Percentiles rank a stretch among this genome's conserved stretches.
phyloP scores from a whole-genome alignment of 495 filamentous ascomycete species.

The Oidiodendron maius region DNA sequence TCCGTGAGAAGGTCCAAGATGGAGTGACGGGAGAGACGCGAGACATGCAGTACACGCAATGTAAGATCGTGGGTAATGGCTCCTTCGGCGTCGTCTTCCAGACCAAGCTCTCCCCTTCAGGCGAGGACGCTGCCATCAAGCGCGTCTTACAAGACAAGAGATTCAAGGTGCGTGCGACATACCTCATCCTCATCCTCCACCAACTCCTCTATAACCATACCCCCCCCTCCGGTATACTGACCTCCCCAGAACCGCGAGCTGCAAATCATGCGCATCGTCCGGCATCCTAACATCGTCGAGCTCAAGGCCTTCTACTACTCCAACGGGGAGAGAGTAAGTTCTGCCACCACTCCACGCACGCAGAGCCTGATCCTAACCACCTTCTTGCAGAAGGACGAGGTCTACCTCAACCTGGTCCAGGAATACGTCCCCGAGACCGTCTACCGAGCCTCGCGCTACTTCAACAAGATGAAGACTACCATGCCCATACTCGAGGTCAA shows the following conservation, averaged over 20 bases:
- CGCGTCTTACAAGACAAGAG: conserved; percentile 97
- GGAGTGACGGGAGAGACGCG: conserved; percentile 91
- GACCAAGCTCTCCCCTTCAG: conserved; percentile 93
- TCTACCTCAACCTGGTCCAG: conserved; percentile 96
- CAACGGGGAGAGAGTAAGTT: conserved; percentile 89
- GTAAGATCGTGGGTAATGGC: conserved; percentile 99
- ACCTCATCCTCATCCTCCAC: background rate
- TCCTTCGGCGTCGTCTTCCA: conserved; percentile 99
- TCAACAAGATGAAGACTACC: conserved; percentile 99
- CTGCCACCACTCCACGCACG: conserved; percentile 5
- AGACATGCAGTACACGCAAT: conserved; percentile 97
- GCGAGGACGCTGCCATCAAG: conserved; percentile 98
- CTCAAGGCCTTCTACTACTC: conserved; percentile 99
- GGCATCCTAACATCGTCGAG: conserved; percentile 97
- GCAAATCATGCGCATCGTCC: conserved; percentile 98
- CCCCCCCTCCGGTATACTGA: too few relatives aligned
- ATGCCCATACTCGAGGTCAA: conserved; percentile 99
- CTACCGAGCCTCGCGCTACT: conserved; percentile 96
- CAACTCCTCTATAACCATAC: conserved; percentile 6
- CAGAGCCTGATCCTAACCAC: background rate
- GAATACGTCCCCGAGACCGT: conserved; percentile 99
- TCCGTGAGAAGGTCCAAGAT: conserved; percentile 98
- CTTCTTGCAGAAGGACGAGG: conserved; percentile 84
- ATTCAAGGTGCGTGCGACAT: conserved; percentile 75
- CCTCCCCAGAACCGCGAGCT: conserved; percentile 86